Evolutionary conservation across 331 rosid genomes (phyloP).

Genomic region (Stylosanthes scabra): DNA sequence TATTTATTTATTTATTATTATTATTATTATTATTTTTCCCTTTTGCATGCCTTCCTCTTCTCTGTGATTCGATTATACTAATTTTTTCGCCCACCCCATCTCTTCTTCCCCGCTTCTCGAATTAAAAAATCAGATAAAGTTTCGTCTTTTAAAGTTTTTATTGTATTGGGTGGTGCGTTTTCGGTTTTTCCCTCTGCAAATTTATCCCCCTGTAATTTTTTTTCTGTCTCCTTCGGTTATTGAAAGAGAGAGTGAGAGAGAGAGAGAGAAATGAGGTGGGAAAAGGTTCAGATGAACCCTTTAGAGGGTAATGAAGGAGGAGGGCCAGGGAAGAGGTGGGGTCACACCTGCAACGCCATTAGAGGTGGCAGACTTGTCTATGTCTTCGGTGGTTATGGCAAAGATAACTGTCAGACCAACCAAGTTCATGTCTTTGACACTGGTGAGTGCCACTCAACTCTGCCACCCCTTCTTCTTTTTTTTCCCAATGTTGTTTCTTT

Average conservation of each 20-base stretch:
- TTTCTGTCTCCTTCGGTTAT: not conserved
- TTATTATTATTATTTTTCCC: not conserved
- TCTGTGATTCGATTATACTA: slow-evolving; percentile 40
- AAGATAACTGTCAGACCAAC: slow-evolving; percentile 94
- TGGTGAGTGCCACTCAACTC: slow-evolving; percentile 49
- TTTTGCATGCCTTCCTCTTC: slow-evolving; percentile 40
- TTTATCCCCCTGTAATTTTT: slow-evolving; percentile 33
- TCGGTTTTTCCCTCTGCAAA: slow-evolving; percentile 24
- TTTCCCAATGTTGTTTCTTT: not conserved
- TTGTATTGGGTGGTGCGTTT: slow-evolving; percentile 38
- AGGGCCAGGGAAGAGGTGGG: slow-evolving; percentile 99
- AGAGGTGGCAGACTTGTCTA: slow-evolving; percentile 85
- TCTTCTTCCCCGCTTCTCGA: slow-evolving; percentile 4
- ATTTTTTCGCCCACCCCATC: slow-evolving; percentile 8
- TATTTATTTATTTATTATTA: too few species aligned
- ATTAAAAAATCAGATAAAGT: not conserved
- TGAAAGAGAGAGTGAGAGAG: too few species aligned
- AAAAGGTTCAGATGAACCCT: slow-evolving; percentile 57
- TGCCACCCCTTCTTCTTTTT: not conserved
- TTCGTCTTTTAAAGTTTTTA: slow-evolving; percentile 17
- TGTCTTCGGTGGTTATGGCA: slow-evolving; percentile 96
- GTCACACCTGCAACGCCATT: slow-evolving; percentile 96
- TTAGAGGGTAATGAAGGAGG: slow-evolving; percentile 52
- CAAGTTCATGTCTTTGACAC: slow-evolving; percentile 91
- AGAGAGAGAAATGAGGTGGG: slow-evolving; percentile 82